These are phyloP conservation scores for Periconia sp. DNA, from an alignment of 2,329 filamentous ascomycete genomes.

Conservation along the genomic window DNA sequence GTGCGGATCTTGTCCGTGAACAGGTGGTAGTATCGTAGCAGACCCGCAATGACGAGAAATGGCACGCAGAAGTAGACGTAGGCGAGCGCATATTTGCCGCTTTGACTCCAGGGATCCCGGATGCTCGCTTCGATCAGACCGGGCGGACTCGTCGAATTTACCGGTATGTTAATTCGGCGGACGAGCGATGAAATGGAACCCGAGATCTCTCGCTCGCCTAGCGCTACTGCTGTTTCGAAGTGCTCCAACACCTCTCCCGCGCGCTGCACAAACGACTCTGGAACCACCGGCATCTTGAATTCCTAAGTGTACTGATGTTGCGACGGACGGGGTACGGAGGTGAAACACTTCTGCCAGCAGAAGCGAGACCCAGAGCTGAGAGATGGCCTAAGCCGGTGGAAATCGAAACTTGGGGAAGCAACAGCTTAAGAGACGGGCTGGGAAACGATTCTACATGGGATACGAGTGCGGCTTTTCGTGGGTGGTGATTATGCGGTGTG, in stretches of 20 bases:
- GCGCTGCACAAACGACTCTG: slow-evolving; percentile 33
- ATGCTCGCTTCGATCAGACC: slow-evolving; percentile 62
- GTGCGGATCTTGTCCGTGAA: slow-evolving; percentile 94
- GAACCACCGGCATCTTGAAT: slow-evolving; percentile 42
- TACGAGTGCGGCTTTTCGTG: slow-evolving; percentile 27
- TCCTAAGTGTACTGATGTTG: slow-evolving; percentile 14
- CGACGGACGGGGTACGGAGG: slow-evolving; percentile 15
- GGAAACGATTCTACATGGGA: slow-evolving; percentile 39
- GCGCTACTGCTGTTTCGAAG: slow-evolving; percentile 32
- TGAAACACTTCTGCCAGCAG: slow-evolving; percentile 44
- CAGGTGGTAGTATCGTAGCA: slow-evolving; percentile 81
- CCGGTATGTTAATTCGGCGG: slow-evolving; percentile 61
- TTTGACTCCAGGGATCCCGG: slow-evolving; percentile 77
- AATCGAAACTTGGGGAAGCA: slow-evolving; percentile 17
- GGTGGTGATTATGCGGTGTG: slow-evolving; percentile 40
- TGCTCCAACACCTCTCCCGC: slow-evolving; percentile 37
- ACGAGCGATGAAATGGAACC: slow-evolving; percentile 36
- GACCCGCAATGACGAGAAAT: slow-evolving; percentile 69
- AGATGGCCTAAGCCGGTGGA: slow-evolving; percentile 23
- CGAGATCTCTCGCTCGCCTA: slow-evolving; percentile 35
- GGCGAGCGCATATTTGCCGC: slow-evolving; percentile 83
- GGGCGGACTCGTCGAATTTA: slow-evolving; percentile 61
- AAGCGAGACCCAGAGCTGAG: slow-evolving; percentile 30
- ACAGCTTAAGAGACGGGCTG: slow-evolving; percentile 29
- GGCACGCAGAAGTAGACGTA: slow-evolving; percentile 89